Evolutionary conservation across 441 rosid species (phyloP), one percentile per base, ranked within the genome.

Genomic region (Cnidoscolus chayamansa): DNA sequence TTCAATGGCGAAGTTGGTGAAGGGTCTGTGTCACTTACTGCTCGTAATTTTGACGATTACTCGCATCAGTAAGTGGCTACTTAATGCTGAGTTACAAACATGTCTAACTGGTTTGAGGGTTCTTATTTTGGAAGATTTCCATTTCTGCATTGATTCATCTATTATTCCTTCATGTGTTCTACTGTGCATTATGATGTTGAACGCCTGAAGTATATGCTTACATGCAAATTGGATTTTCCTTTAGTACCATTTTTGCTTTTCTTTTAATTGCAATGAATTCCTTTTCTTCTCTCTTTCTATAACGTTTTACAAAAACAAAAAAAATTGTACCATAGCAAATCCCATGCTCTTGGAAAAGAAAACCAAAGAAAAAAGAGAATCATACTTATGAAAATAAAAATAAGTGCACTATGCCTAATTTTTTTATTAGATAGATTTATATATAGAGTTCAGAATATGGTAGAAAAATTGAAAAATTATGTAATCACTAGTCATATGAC

Each of bases 21-120:
- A 79, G 91, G 96, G 65, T 78, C 99, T 65, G 75, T 85, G 70
- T 72, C 74, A 56, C 76, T 96, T 68, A 86, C 67, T 77, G 71
- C 77, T 77, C 73, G 59, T 60, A 92, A 81, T 85, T 96, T 96
- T 86, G 99, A 96, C 69, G 70, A 71, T 32, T 77, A 81, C 67
- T 56, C 96, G 45, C 94, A 93, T 70, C 83, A 83, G 98, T 96
- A 86, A 89, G 97, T 86, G 72, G 72, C 71, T 77, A 72, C 71
- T 77, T 49, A 64, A 72, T 77, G 77, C 72, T 74, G 63, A 78
- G 19, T 72, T 61, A 17, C 7, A 68, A 61, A 53, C 49, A 54
- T 72, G 66, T 68, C 68, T 65, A 62, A 61, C 56, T 58, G 53
- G 50, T 65, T 59, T 30, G 35, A 66, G 31, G 72, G 47, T 60